Evolutionary conservation across 2,329 filamentous ascomycete species (phyloP), one percentile per base, ranked within the genome.

Genomic region (Aspergillus sp.): DNA sequence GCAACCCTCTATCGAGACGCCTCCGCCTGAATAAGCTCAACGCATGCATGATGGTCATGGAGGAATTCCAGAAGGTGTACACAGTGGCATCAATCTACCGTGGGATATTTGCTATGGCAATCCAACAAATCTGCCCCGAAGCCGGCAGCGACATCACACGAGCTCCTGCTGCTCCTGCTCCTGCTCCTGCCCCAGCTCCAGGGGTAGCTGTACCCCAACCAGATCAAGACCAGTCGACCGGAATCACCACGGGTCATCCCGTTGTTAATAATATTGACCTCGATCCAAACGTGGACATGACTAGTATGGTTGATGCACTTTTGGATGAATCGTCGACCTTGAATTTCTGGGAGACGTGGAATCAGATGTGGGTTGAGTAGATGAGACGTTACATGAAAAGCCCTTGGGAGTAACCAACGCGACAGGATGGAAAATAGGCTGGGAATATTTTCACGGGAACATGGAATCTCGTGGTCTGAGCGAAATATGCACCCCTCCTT

Each of bases 11-110:
- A 4, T 65, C 66, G 3, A 64, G 61, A 4, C 65, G 65, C 6
- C 62, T 73, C 23, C 59, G 65, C 11, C 65, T 69, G 3, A 71
- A 72, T 45, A 73, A 72, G 45, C 63, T 71, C 9, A 62, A 66
- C 44, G 59, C 70, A 33, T 71, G 66, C 41, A 73, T 73, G 70
- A 57, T 72, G 45, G 62, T 72, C 9, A 55, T 73, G 60, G 64
- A 71, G 43, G 67, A 72, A 45, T 57, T 73, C 8, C 68, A 70
- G 35, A 66, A 71, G 25, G 67, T 63, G 2, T 71, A 72, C 40
- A 66, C 64, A 1, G 66, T 65, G 2, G 67, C 65, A 27, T 70
- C 67, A 2, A 52, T 70, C 9, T 70, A 68, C 51, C 66, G 66
- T 7, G 68, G 60, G 8, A 66, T 70, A 6, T 70, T 69, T 39